Evolutionary conservation across 306 rosid genomes (phyloP), one percentile per base, ranked within the genome.

Genomic region (Ochetophila trinervis): DNA sequence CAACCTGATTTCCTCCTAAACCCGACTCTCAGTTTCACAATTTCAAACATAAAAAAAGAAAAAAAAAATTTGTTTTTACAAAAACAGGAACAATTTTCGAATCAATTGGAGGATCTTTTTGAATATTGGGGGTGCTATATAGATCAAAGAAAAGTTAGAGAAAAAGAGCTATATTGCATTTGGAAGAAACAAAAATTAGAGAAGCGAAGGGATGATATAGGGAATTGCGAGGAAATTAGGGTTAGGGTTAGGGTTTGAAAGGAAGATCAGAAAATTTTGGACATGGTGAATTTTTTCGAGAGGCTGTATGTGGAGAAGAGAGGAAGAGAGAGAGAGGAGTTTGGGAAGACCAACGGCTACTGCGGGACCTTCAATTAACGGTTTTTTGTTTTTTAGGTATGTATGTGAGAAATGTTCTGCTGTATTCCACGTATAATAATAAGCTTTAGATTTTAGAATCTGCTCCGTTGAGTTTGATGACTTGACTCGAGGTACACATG

Each of bases 291-390:
- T 70, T 36, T 23, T 53, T 22, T 47, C n/a, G 22, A 34, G n/a
- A n/a, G 18, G 50, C 5, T 48, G 35, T 60, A 37, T 15, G 53
- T 27, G 58, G 17, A 22, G 35, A 40, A 15, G 22, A 10, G 11
- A 37, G 42, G 42, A 8, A 8, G 62, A 50, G 53, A 10, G 68
- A 42, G 56, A 40, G 24, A 30, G 24, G 73, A 47, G 74, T 17
- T 44, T 44, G 65, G 53, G 67, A 65, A 66, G 34, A 62, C 63
- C 64, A 72, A 67, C 78, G 78, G 68, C 56, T 54, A 62, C 57
- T 67, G 37, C 74, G 74, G 82, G 53, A 18, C 47, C 57, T 40
- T 36, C 71, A 65, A 69, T 51, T 49, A 78, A 78, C 82, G 60
- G 78, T 63, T 72, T 78, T 78, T 22, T 9, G 27, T n/a, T n/a